Percentiles rank a stretch among this genome's conserved stretches.
Evolutionary conservation across 2,329 filamentous ascomycete species (phyloP).

Genomic region (Sporothrix inflata): DNA sequence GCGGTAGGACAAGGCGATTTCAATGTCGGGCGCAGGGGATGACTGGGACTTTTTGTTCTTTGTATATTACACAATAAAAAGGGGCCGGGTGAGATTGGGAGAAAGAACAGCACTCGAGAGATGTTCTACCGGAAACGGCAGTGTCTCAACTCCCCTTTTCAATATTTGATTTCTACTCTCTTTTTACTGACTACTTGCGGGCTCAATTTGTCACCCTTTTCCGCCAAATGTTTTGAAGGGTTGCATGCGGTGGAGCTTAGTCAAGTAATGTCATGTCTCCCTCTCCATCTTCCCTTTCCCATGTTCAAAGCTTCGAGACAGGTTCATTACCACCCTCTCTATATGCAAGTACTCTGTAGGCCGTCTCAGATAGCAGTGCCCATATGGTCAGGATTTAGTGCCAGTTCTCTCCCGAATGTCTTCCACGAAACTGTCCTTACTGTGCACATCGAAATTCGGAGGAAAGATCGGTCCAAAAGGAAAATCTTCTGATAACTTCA

Average conservation of each 20-base stretch:
- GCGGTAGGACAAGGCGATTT: not conserved
- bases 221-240: too few species aligned
- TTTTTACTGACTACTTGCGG: too few species aligned
- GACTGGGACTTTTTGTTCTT: not conserved
- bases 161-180: not conserved
- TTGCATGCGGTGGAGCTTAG: too few species aligned
- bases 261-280: too few species aligned
- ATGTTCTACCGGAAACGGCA: constrained; percentile 17
- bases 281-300: too few species aligned
- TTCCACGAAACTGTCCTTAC: not conserved
- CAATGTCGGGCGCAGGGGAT: not conserved
- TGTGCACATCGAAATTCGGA: not conserved
- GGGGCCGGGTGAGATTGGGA: not conserved
- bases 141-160: constrained; percentile 22
- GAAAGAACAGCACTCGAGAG: not conserved
- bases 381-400: too few species aligned
- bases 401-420: too few species aligned
- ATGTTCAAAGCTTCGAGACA: too few species aligned
- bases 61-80: not conserved
- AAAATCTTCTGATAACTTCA: too few species aligned
- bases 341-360: too few species aligned
- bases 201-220: not conserved
- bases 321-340: too few species aligned
- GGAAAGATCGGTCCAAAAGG: not conserved
- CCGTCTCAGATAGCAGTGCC: too few species aligned